Evolutionary conservation across 192 early-diverging fungal genomes (phyloP), one percentile per base, ranked within the genome.

Genomic region (Gaertneriomyces sp.): DNA sequence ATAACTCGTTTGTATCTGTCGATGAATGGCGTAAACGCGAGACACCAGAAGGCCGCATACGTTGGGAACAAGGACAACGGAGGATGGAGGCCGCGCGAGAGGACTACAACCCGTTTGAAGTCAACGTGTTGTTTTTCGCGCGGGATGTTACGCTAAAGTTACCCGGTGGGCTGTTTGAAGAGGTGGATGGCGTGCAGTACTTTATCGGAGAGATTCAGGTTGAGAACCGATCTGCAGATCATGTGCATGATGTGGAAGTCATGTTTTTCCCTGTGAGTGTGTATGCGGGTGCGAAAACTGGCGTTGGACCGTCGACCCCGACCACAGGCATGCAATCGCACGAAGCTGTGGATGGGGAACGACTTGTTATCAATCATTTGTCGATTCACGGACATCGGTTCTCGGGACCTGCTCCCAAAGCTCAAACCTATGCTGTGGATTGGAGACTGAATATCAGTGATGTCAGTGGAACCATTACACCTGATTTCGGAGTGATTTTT

Each of bases 341-440:
- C 25, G 25, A 33, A 33, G 25, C 25, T 33, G 25, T 33, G 25
- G 25, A 33, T 33, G 25, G 25, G 25, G 25, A 33, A 33, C 25
- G 25, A 2, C 25, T 33, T 33, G 25, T 33, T 33, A 2, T 33
- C 1, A 33, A 33, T 33, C 25, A 33, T 67, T 38, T 68, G 19
- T 5, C 58, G 2, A 45, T 74, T 3, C 60, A 46, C n/a, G 86
- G 80, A 5, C 87, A 89, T 69, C 79, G 87, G 38, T 60, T 91
- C 1, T 90, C 85, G 63, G 90, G 89, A 5, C 88, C 86, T 2
- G 64, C 77, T 5, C 90, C 90, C 12, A 81, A 82, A 43, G 84
- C 69, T 14, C 61, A 76, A 2, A 83, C 83, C 5, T 92, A 90
- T 69, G 83, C 88, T 6, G 79, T 80, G 39, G 86, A 90, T 70